Evolutionary conservation across 2,329 filamentous ascomycete genomes (phyloP), one percentile per base, ranked within the genome.

Genomic region (Gliomastix tumulicola): DNA sequence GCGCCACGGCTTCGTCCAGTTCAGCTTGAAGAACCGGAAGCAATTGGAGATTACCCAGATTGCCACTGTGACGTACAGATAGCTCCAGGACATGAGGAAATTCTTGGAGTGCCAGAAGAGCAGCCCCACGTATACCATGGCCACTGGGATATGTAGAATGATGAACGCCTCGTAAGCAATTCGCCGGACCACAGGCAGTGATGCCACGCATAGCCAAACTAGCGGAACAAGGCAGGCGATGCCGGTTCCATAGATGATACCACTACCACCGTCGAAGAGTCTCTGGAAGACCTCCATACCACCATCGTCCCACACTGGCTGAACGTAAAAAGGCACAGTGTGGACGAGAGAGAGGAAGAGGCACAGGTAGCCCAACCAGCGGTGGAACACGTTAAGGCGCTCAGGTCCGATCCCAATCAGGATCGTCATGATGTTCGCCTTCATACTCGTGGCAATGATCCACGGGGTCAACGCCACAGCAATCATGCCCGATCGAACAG

Each of bases 81-180:
- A 97, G 51, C 77, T 70, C 89, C 89, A 96, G 0, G 89, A 94
- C 37, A 81, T 82, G 25, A 96, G 73, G 48, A 85, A 94, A 60
- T 96, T 95, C 60, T 89, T 84, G 50, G 86, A 92, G 59, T 97
- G 90, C 90, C 90, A 97, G 63, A 97, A 94, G 20, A 97, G 71
- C 55, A 94, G 74, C 2, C 74, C 89, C 7, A 96, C 66, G 52
- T 92, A 94, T 12, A 85, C 66, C 27, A 89, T 74, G 1, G 87
- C 82, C 9, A 88, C 82, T 0, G 90, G 88, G 0, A 89, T 76
- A 53, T 97, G 90, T 4, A 94, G 65, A 21, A 82, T 59, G 15
- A 90, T 79, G 52, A 97, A 97, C 2, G 88, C 59, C 56, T 97
- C 90, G 58, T 95, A 97, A 46, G 86, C 82, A 45, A 78, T 68